Conservation (phyloP, 2,329 filamentous ascomycete species). For the Paecilomyces fulvus region DNA sequence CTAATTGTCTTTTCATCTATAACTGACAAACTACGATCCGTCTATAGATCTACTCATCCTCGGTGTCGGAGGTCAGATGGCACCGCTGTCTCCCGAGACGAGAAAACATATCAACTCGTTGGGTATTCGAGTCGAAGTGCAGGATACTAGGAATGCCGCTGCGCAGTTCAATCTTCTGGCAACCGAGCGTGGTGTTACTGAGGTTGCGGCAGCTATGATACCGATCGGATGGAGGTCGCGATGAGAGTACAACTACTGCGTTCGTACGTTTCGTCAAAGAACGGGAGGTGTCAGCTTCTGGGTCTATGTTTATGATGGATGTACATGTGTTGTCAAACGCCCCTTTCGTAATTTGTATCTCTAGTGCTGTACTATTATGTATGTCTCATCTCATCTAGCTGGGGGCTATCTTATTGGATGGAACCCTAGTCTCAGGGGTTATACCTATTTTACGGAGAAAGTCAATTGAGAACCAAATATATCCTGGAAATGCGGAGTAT, state of each 20-base stretch:
- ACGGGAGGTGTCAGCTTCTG: not conserved
- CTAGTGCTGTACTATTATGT: not conserved
- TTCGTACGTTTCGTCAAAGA: not conserved
- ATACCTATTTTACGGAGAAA: no score
- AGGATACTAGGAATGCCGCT: constrained; percentile 89
- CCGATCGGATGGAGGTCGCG: constrained; percentile 68
- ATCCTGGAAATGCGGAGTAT: no score
- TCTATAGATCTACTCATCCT: constrained; percentile 71
- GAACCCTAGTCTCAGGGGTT: no score
- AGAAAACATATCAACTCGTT: constrained; percentile 63
- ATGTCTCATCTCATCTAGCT: not conserved
- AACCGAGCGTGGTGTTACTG: constrained; percentile 79
- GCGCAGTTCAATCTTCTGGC: constrained; percentile 91
- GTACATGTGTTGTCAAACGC: not conserved
- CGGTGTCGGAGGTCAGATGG: constrained; percentile 69
- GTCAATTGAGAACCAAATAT: no score
- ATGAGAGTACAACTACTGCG: not conserved
- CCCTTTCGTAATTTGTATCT: not conserved
- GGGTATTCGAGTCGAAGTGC: constrained; percentile 77
- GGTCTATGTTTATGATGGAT: not conserved
- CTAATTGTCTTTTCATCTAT: constrained; percentile 4
- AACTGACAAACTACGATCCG: constrained; percentile 3
- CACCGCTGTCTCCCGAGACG: constrained; percentile 68
- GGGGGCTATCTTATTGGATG: not conserved
- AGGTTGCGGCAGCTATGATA: constrained; percentile 80